Base-by-base conservation (phyloP, 2,329 filamentous ascomycete species). In the Westerdykella ornata region DNA sequence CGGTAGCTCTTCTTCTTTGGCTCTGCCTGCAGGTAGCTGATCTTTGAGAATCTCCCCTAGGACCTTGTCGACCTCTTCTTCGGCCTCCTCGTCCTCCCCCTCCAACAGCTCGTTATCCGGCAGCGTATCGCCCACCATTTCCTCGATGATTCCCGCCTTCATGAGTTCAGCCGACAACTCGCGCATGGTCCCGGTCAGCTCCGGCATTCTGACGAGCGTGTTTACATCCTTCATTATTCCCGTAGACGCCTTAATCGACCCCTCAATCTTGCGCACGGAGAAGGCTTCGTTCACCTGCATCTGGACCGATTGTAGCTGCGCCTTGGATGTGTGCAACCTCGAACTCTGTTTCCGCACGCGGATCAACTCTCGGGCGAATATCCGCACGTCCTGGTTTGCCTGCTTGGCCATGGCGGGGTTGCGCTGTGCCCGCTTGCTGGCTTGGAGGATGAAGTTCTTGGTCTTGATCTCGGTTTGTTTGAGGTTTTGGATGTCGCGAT, bases 241-340 rank as follows among this genome's bases (percentile, higher is more conserved):
- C 7, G 90, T 89, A 54, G 82, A 87, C 32, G 85, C 83, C 52
- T 80, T 78, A 60, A 98, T 88, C 58, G 84, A 88, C 35, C 89
- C 90, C 69, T 97, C 89, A 49, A 98, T 97, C 74, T 94, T 94
- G 54, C 88, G 82, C 56, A 97, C 83, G 1, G 88, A 86, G 67
- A 97, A 97, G 1, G 92, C 89, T 71, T 97, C 90, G 60, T 89
- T 88, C 60, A 98, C 90, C 69, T 97, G 92, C 88, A 97, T 94
- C 68, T 90, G 84, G 33, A 98, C 90, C 52, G 84, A 90, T 62
- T 83, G 82, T 36, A 98, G 78, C 69, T 97, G 92, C 2, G 92
- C 92, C 64, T 94, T 94, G 56, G 83, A 84, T 0, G 90, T 97
- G 14, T 84, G 75, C 30, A 97, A 76, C 4, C 92, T 81, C 20